These are phyloP conservation scores for Gaertneriomyces semiglobifer DNA, from an alignment of 192 early-diverging fungal genomes.

Conservation along the genomic window DNA sequence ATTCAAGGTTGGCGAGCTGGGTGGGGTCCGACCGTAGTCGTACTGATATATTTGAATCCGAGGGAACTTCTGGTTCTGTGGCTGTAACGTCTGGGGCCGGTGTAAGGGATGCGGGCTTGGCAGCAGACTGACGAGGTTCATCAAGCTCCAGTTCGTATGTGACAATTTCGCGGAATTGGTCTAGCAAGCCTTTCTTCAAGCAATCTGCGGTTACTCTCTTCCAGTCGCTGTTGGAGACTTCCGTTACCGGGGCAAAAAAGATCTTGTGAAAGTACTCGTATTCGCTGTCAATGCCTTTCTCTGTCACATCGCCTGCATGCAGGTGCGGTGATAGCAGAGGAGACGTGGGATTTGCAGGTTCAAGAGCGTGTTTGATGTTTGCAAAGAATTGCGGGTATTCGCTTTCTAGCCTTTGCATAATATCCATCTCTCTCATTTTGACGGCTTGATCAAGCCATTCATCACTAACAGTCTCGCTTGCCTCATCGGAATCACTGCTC, in stretches of 20 bases:
- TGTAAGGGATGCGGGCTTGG: not conserved
- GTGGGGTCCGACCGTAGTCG: slow-evolving; percentile 14
- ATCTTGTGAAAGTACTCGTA: slow-evolving; percentile 17
- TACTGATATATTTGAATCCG: not conserved
- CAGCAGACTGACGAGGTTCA: slow-evolving; percentile 1
- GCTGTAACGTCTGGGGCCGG: not conserved
- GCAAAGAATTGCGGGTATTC: slow-evolving; percentile 34
- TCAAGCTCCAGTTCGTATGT: slow-evolving; percentile 26
- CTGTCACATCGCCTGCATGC: no score
- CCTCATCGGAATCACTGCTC: not conserved
- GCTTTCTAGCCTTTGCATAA: slow-evolving; percentile 24
- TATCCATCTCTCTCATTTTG: slow-evolving; percentile 22
- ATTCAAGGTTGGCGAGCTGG: slow-evolving; percentile 14
- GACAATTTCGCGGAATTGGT: slow-evolving; percentile 25
- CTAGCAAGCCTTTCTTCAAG: not conserved
- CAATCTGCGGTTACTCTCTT: not conserved
- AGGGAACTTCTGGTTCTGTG: not conserved
- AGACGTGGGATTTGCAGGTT: no score
- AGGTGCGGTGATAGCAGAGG: no score
- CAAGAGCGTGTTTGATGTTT: slow-evolving; percentile 18
- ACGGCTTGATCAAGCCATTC: slow-evolving; percentile 25
- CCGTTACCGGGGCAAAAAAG: slow-evolving; percentile 15
- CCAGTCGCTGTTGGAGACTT: slow-evolving; percentile 20
- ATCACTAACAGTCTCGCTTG: not conserved
- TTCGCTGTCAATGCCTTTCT: slow-evolving; percentile 3